These are phyloP conservation scores for Colletotrichum endophyticum DNA, from an alignment of 2,329 filamentous ascomycete genomes.

Conservation along the genomic window DNA sequence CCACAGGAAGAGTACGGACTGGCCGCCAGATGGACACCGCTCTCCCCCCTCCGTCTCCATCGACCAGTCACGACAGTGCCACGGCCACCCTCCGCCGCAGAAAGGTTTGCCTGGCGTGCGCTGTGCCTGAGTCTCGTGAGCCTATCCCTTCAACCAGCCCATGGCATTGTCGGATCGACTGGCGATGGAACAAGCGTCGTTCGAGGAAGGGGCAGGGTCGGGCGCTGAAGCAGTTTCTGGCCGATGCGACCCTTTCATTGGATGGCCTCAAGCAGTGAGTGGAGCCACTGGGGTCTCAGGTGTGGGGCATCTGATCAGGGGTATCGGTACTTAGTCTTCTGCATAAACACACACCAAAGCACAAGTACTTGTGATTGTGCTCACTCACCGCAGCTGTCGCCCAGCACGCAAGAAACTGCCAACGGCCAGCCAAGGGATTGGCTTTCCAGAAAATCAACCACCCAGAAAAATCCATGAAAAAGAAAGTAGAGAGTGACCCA, in stretches of 20 bases:
- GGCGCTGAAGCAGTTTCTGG: conserved; percentile 11
- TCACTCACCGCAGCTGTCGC: neutral
- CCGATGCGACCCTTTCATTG: neutral
- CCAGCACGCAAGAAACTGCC: neutral
- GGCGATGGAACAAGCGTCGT: conserved; percentile 40
- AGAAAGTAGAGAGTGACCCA: neutral
- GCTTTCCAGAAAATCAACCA: neutral
- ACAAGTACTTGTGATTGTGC: neutral
- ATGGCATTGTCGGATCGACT: conserved; percentile 42
- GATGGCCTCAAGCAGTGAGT: neutral
- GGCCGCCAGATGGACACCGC: neutral
- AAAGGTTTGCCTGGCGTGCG: neutral
- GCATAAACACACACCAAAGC: neutral
- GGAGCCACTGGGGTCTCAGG: neutral
- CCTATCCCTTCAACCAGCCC: conserved; percentile 12
- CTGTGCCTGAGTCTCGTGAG: neutral
- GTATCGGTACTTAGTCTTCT: neutral
- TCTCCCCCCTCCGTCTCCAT: neutral
- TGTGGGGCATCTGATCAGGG: neutral
- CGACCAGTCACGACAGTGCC: neutral
- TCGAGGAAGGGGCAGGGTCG: conserved; percentile 29
- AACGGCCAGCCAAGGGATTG: neutral
- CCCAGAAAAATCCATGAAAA: neutral
- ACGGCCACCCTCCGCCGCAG: neutral
- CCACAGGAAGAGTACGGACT: neutral